Conservation (phyloP, 176 grass and related monocot species). For the Rhynchospora tenuis region DNA sequence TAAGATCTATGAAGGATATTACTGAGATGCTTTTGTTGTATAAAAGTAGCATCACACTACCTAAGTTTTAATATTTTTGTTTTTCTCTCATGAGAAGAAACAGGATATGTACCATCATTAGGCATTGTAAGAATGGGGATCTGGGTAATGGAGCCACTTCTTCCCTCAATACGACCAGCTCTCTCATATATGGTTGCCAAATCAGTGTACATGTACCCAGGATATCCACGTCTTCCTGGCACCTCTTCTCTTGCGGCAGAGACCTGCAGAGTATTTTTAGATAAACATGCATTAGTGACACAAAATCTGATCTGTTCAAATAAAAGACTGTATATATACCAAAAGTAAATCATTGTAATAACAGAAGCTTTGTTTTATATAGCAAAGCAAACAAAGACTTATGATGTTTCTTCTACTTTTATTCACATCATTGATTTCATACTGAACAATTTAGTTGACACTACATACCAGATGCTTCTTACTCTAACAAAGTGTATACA, state of each 20-base stretch:
- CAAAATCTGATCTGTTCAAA: background rate
- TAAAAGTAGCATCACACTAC: background rate
- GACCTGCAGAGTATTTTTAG: constrained; percentile 35
- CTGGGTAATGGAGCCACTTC: constrained; percentile 88
- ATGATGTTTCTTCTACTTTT: background rate
- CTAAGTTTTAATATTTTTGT: background rate
- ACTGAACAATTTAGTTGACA: background rate
- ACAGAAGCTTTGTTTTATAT: background rate
- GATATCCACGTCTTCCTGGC: constrained; percentile 94
- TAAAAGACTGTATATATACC: background rate
- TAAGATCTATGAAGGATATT: background rate
- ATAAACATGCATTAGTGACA: background rate
- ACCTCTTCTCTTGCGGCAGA: constrained; percentile 92
- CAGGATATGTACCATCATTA: constrained; percentile 59
- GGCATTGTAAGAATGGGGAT: constrained; percentile 97
- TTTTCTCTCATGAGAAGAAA: constrained; percentile 11
- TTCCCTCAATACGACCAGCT: constrained; percentile 88
- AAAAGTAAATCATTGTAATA: background rate
- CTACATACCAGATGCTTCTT: background rate
- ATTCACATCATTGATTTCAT: background rate
- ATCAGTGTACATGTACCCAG: constrained; percentile 97
- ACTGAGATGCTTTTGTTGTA: background rate
- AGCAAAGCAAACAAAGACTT: background rate
- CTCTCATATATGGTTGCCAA: constrained; percentile 93
- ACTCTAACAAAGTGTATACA: constrained; percentile 1